Base-by-base conservation (phyloP, 768 basidiomycete species). In the Hemileccinum impolitum region DNA sequence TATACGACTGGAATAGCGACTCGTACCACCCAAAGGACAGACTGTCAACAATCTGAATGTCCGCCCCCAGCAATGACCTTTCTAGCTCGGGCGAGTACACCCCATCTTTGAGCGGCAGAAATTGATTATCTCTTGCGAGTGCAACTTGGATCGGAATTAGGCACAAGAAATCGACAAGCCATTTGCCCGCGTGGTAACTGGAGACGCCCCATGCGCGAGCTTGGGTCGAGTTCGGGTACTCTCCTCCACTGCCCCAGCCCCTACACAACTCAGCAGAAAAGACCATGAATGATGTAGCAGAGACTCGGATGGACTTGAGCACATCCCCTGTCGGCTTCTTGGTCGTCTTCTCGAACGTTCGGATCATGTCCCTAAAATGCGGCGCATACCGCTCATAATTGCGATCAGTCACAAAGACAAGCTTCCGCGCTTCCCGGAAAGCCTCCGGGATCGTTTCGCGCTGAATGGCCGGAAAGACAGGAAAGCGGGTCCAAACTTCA, bases 21-120 rank as follows among this genome's bases (percentile, higher is more conserved):
- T 84, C 83, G 26, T 83, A 83, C 83, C 82, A 84, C 1, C 81
- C 81, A 45, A 84, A 74, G 1, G 79, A 75, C 5, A 84, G 58
- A 40, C 52, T 70, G 46, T 84, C 77, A 13, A 81, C 77, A 25
- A 84, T 79, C n/a, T 70, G 70, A 23, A 84, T 75, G 39, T 81
- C 78, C 0, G 82, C 82, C 8, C 82, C 83, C 4, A 84, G 68
- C 18, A 85, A 62, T 0, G 75, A 69, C 45, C 70, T 71, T 54
- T 84, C 82, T 23, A 77, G 61, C 14, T 74, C 72, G 0, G 74
- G 54, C 0, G 80, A 82, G 35, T 66, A 71, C 0, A 82, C 72
- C 0, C 79, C 79, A 55, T 84, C 80, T 47, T 80, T 81, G 18
- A 84, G 63, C 0, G 83, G 82, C 7, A 84, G 53, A 50, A 84